Percentiles rank a stretch among this genome's conserved stretches.
Evolutionary conservation across 1,284 basidiomycete genomes (phyloP).

Genomic region (Fistulina hepatica): DNA sequence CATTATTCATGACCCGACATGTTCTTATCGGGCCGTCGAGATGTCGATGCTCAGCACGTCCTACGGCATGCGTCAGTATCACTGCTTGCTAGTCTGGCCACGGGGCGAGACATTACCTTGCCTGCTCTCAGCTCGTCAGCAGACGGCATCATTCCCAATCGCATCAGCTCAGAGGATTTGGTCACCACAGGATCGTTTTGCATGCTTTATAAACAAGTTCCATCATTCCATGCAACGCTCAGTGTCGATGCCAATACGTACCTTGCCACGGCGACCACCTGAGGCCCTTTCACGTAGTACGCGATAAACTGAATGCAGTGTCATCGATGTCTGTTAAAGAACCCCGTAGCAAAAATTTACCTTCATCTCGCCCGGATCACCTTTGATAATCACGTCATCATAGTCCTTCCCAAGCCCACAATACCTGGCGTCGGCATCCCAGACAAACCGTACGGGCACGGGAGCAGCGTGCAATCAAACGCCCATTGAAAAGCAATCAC

Average conservation of each 20-base stretch:
- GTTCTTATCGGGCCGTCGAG: too few relatives aligned
- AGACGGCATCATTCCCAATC: constrained; percentile 73
- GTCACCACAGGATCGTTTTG: constrained; percentile 74
- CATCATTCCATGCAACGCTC: constrained; percentile 1
- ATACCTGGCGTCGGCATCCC: constrained; percentile 78
- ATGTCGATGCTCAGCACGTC: constrained; percentile 34
- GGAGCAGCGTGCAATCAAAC: too few relatives aligned
- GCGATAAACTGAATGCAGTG: constrained; percentile 55
- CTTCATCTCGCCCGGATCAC: constrained; percentile 72
- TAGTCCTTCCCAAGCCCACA: constrained; percentile 59
- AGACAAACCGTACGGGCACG: too few relatives aligned
- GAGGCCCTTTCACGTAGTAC: constrained; percentile 73
- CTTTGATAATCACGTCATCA: constrained; percentile 72
- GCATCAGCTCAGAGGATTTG: constrained; percentile 73
- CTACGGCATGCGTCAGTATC: constrained; percentile 17
- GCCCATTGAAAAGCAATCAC: constrained; percentile 30
- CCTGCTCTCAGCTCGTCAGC: constrained; percentile 63
- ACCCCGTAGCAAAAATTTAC: constrained; percentile 25
- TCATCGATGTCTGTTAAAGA: constrained; percentile 3
- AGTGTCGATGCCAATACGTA: constrained; percentile 18
- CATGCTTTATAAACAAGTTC: constrained; percentile 40
- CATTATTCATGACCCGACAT: too few relatives aligned
- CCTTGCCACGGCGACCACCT: constrained; percentile 76
- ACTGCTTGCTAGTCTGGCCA: neutral
- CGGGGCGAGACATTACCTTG: constrained; percentile 32